Conservation (phyloP, 805 yeast species). For the Suhomyces sp. region DNA sequence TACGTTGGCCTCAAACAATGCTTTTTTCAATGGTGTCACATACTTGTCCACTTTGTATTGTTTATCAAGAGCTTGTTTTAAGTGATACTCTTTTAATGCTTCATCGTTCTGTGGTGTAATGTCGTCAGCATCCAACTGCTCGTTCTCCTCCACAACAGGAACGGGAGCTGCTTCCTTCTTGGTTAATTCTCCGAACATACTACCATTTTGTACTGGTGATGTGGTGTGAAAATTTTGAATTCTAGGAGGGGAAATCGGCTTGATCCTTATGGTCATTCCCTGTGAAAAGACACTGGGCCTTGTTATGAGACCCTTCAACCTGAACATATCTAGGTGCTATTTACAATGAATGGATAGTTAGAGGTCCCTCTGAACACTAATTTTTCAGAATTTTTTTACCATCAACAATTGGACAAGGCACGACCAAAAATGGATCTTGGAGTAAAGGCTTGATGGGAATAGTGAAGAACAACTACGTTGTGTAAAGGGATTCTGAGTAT, state of each 20-base stretch:
- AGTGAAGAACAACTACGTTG: too few species aligned
- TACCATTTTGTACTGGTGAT: conserved; percentile 12
- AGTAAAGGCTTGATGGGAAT: too few species aligned
- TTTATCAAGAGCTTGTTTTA: conserved; percentile 43
- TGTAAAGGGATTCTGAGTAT: too few species aligned
- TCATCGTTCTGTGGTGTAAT: conserved; percentile 32
- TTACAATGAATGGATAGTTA: neutral
- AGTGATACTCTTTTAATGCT: conserved; percentile 48
- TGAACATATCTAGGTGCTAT: conserved; percentile 2
- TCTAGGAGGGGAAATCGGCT: neutral
- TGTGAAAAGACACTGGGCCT: conserved; percentile 1
- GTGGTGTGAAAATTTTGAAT: conserved; percentile 12
- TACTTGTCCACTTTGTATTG: conserved; percentile 54
- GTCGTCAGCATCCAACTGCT: conserved; percentile 11
- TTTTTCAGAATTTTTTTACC: too few species aligned
- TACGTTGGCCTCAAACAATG: conserved; percentile 63
- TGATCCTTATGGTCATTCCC: neutral
- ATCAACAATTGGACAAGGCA: too few species aligned
- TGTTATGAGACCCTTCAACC: conserved; percentile 4
- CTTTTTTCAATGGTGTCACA: conserved; percentile 69
- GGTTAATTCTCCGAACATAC: conserved; percentile 36
- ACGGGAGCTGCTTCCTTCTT: conserved; percentile 13
- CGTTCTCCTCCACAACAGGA: conserved; percentile 9
- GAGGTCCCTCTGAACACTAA: too few species aligned
- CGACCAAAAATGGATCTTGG: too few species aligned